These are phyloP conservation scores for Umbelopsis sp. DNA, from an alignment of 192 early-diverging fungal genomes.

Conservation along the genomic window DNA sequence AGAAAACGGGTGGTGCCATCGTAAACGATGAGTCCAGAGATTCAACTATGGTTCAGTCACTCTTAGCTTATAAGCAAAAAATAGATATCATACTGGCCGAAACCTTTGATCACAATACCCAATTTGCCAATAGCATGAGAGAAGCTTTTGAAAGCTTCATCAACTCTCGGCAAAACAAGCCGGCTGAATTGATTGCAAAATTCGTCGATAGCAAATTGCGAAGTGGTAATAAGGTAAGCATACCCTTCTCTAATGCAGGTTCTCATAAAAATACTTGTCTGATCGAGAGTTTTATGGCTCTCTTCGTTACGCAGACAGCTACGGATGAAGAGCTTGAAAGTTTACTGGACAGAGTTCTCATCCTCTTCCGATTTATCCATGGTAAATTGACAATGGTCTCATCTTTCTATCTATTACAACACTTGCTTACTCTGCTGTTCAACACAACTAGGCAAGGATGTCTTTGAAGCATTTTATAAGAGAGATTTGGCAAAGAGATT, in stretches of 20 bases:
- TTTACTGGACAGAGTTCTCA: constrained; percentile 55
- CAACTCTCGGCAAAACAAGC: constrained; percentile 72
- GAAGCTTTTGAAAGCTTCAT: constrained; percentile 76
- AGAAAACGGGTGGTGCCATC: constrained; percentile 56
- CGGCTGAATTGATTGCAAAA: constrained; percentile 73
- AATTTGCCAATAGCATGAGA: constrained; percentile 44
- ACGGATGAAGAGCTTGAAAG: constrained; percentile 53
- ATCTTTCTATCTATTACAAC: neutral
- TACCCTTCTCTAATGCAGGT: neutral
- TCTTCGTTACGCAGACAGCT: constrained; percentile 29
- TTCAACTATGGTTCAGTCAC: constrained; percentile 55
- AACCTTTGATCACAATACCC: constrained; percentile 54
- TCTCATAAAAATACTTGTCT: neutral
- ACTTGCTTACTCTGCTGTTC: neutral
- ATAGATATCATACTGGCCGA: constrained; percentile 61
- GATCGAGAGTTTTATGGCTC: neutral
- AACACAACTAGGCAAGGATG: constrained; percentile 72
- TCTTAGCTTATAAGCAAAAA: constrained; percentile 63
- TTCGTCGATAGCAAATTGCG: constrained; percentile 68
- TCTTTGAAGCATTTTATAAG: constrained; percentile 97
- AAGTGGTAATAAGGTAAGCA: constrained; percentile 32
- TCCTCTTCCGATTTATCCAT: constrained; percentile 72
- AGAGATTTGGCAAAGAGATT: constrained; percentile 93
- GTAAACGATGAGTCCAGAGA: constrained; percentile 58
- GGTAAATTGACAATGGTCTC: constrained; percentile 34